Evolutionary conservation across 306 rosid genomes (phyloP).

Genomic region (Spatholobus suberectus): DNA sequence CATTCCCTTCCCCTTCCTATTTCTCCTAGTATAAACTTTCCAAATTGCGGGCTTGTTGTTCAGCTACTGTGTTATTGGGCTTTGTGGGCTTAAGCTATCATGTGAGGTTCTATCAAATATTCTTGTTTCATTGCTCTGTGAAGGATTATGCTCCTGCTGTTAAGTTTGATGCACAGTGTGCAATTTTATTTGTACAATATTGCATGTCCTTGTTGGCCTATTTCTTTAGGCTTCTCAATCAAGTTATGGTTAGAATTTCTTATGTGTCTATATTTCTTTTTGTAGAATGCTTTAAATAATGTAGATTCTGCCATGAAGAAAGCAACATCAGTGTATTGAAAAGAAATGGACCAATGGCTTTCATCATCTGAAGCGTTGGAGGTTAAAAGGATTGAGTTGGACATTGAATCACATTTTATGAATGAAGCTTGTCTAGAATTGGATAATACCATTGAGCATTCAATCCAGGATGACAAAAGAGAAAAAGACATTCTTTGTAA

Average conservation of each 20-base stretch:
- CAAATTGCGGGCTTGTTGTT: too few species aligned
- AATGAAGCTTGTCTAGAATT: conserved; percentile 60
- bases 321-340: conserved; percentile 56
- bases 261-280: conserved; percentile 21
- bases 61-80: too few species aligned
- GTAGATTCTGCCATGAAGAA: conserved; percentile 56
- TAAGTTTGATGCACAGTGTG: not conserved
- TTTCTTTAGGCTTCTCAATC: conserved; percentile 30
- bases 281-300: conserved; percentile 67
- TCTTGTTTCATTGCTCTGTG: conserved; percentile 1
- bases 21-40: too few species aligned
- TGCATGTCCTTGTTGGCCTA: conserved; percentile 6
- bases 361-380: conserved; percentile 73
- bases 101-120: too few species aligned
- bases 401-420: conserved; percentile 72
- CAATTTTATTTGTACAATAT: not conserved
- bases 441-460: conserved; percentile 63
- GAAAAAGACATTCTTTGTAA: conserved; percentile 68
- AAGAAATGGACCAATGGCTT: conserved; percentile 64
- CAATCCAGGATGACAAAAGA: conserved; percentile 64
- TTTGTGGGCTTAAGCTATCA: too few species aligned
- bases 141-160: conserved; percentile 11
- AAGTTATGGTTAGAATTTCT: conserved; percentile 29
- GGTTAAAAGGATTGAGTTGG: conserved; percentile 74
- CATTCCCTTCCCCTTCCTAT: too few species aligned